Percentiles rank a stretch among this genome's conserved stretches.
Conservation (phyloP, 228 moss, liverwort and hornwort genomes). For the Sphagnum magellanicum region DNA sequence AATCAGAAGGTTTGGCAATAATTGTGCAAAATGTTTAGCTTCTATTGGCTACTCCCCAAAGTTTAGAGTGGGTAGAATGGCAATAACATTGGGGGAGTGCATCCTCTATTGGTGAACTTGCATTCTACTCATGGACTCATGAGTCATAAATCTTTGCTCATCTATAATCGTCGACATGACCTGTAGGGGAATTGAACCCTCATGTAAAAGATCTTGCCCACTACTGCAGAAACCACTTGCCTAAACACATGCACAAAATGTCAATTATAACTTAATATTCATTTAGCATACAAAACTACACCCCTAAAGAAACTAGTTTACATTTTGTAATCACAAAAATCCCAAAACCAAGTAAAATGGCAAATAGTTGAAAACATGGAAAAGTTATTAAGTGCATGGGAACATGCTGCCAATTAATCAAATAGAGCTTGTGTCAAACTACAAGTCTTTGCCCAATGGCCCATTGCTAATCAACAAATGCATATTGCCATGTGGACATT, state of each 20-base stretch:
- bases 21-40: no score
- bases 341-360: background rate
- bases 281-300: background rate
- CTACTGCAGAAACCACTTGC: background rate
- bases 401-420: background rate
- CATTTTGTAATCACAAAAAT: no score
- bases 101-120: no score
- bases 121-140: no score
- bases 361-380: background rate
- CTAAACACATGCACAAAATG: background rate
- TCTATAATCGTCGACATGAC: no score
- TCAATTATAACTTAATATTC: background rate
- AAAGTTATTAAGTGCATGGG: background rate
- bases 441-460: background rate
- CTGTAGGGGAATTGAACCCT: background rate
- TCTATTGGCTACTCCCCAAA: no score
- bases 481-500: background rate
- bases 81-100: no score
- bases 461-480: background rate
- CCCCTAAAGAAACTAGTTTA: no score
- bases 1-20: no score
- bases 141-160: no score
- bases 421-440: background rate
- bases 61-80: no score
- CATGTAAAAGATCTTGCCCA: background rate